Evolutionary conservation across 441 rosid genomes (phyloP), one percentile per base, ranked within the genome.

Genomic region (Flueggea neowawraea): DNA sequence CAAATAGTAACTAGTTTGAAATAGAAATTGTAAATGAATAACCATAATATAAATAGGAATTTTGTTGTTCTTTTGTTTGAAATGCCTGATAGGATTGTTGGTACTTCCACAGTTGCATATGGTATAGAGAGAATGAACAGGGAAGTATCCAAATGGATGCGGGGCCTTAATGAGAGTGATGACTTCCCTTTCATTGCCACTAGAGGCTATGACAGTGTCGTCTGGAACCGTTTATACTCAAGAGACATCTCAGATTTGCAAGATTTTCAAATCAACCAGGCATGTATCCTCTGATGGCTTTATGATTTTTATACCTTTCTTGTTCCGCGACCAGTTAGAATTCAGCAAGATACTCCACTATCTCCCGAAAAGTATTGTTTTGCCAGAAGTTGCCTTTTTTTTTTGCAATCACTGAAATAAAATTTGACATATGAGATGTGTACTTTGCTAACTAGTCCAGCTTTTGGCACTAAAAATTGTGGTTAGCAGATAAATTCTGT

Each of bases 101-200:
- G 69, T 80, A 41, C 47, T 69, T 76, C 52, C 52, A 59, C 87
- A 89, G 97, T 91, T 76, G 78, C 83, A 39, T 89, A 90, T 54
- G 99, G 97, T 47, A 72, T 90, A 13, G 95, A 89, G 75, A 94
- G 85, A 86, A 84, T 89, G 75, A 91, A 94, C 69, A 58, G 63
- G 65, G 96, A 90, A 84, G 94, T 87, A 50, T 84, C 97, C 54
- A 68, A 72, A 12, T 94, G 97, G 99, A 91, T 89, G 97, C 82
- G 61, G 69, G 93, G 90, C 47, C 73, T 80, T 16, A 61, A 67
- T 55, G 79, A 68, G 14, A 68, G 65, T 53, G 88, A 82, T 56
- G 64, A 61, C 66, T 69, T 90, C 73, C 97, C 96, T 39, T 94
- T 91, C 73, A 77, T 86, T 16, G 95, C 91, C 12, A 88, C 85